These are phyloP conservation scores for Boletellus ananas DNA, from an alignment of 768 basidiomycete genomes.

Conservation along the genomic window DNA sequence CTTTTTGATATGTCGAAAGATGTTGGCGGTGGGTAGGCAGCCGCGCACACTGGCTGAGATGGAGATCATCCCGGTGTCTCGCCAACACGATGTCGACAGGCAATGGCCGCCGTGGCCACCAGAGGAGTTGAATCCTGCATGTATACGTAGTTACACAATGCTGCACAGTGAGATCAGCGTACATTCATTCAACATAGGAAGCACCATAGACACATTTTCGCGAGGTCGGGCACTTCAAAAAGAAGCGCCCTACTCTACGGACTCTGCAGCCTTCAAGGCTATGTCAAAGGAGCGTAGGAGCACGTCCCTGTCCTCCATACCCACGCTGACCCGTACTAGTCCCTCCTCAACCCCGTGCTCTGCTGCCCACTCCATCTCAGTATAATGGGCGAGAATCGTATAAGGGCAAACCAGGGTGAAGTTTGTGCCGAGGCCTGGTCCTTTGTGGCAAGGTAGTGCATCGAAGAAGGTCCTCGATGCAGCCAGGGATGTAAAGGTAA, in stretches of 20 bases:
- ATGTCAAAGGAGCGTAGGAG: constrained; percentile 56
- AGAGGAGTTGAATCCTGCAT: constrained; percentile 4
- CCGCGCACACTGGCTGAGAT: no score
- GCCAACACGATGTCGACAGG: not conserved
- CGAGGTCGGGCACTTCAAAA: not conserved
- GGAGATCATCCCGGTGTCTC: no score
- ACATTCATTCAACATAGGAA: not conserved
- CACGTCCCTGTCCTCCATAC: constrained; percentile 67
- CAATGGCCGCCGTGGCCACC: not conserved
- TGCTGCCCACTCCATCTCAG: constrained; percentile 89
- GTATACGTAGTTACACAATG: not conserved
- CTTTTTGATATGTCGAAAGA: no score
- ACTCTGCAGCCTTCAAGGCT: constrained; percentile 76
- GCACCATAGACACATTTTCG: not conserved
- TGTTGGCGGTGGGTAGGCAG: no score
- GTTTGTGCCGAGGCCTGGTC: constrained; percentile 90
- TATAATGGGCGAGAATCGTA: constrained; percentile 86
- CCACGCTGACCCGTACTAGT: constrained; percentile 87
- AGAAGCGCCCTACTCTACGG: constrained; percentile 9
- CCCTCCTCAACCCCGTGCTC: constrained; percentile 79
- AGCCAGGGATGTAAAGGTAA: constrained; percentile 69
- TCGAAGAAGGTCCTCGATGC: constrained; percentile 85
- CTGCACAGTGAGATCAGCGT: not conserved
- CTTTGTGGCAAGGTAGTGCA: constrained; percentile 76
- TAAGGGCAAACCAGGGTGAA: constrained; percentile 95